phyloP scores from a whole-genome alignment of 345 rosid species.

The Citrus cavaleriei region DNA sequence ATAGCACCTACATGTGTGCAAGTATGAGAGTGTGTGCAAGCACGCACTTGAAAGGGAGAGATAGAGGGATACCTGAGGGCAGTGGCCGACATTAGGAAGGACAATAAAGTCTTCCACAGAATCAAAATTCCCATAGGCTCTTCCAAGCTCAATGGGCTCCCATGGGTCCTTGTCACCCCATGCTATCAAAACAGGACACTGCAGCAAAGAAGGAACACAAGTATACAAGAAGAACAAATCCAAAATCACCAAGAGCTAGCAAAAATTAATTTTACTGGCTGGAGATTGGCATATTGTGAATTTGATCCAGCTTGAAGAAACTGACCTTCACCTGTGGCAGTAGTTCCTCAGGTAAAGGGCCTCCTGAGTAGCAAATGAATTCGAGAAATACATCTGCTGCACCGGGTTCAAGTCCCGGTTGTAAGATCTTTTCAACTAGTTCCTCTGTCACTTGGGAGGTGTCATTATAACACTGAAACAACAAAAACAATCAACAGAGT shows the following conservation, averaged over 20 bases:
- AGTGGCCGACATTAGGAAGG: slow-evolving; percentile 81
- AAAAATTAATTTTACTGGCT: too few species aligned
- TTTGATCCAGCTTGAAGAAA: slow-evolving; percentile 9
- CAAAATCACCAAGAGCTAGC: background rate
- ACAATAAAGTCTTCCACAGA: slow-evolving; percentile 68
- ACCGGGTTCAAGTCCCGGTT: slow-evolving; percentile 92
- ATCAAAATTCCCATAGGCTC: slow-evolving; percentile 52
- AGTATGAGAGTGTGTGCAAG: background rate
- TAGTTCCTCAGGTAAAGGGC: slow-evolving; percentile 91
- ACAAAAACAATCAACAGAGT: background rate
- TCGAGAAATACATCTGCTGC: slow-evolving; percentile 85
- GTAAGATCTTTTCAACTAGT: slow-evolving; percentile 69
- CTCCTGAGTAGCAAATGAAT: slow-evolving; percentile 88
- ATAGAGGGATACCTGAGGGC: slow-evolving; percentile 73
- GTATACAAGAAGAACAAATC: background rate
- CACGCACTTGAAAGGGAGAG: background rate
- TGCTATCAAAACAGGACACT: slow-evolving; percentile 86
- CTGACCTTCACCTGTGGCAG: slow-evolving; percentile 70
- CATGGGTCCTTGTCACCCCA: slow-evolving; percentile 99
- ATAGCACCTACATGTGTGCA: background rate
- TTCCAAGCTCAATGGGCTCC: slow-evolving; percentile 84
- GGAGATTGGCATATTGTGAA: too few species aligned
- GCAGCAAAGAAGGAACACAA: slow-evolving; percentile 6
- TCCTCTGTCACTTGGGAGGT: slow-evolving; percentile 85
- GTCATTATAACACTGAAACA: slow-evolving; percentile 76